phyloP scores from a whole-genome alignment of 148 eudicot genomes.

The Vaccinium corymbosum region DNA sequence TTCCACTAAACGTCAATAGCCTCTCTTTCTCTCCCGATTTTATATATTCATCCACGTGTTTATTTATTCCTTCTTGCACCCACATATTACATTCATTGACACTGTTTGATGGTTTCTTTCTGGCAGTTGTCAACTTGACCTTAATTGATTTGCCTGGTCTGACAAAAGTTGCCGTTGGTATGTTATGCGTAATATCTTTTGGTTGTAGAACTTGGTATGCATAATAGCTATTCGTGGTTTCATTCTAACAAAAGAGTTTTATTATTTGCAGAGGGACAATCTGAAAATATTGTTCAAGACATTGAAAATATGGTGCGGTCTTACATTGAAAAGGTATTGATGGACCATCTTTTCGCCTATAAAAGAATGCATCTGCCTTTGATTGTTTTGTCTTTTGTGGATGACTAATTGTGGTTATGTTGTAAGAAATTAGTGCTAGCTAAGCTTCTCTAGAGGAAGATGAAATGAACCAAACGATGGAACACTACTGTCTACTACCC shows the following conservation, averaged over 20 bases:
- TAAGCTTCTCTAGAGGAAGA: not conserved
- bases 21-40: not conserved
- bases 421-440: not conserved
- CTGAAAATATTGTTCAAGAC: slow-evolving; percentile 65
- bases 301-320: slow-evolving; percentile 79
- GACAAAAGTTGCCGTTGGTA: slow-evolving; percentile 98
- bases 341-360: not conserved
- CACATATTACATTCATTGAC: slow-evolving; percentile 13
- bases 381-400: not conserved
- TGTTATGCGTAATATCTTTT: slow-evolving; percentile 21
- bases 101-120: slow-evolving; percentile 8
- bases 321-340: slow-evolving; percentile 65
- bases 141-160: slow-evolving; percentile 89
- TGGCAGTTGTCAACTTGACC: slow-evolving; percentile 91
- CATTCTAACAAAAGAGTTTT: slow-evolving; percentile 2
- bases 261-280: slow-evolving; percentile 64
- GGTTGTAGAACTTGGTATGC: not conserved
- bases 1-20: not conserved
- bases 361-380: not conserved
- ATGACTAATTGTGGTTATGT: not conserved
- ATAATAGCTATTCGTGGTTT: not conserved
- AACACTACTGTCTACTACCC: not conserved
- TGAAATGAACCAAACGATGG: not conserved
- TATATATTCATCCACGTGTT: not conserved
- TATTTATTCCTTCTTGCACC: not conserved